phyloP scores from a whole-genome alignment of 805 yeast genomes.

The Jamesozyma rosinii region DNA sequence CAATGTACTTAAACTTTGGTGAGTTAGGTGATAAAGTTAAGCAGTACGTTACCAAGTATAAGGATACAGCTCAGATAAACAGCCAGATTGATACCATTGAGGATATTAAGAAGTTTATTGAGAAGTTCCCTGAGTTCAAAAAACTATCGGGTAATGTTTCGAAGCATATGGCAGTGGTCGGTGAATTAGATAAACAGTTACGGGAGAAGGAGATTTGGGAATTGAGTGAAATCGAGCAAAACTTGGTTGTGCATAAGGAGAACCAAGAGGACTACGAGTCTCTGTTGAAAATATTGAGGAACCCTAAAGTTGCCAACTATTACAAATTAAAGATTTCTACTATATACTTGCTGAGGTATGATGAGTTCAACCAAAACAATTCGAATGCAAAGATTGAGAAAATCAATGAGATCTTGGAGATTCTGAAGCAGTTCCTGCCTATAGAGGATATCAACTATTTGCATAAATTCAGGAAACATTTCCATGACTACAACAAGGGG shows the following conservation, averaged over 20 bases:
- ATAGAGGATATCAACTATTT: conserved; percentile 36
- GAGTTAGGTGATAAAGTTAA: conserved; percentile 85
- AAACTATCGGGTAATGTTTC: conserved; percentile 80
- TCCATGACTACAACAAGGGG: conserved; percentile 3
- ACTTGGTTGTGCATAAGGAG: conserved; percentile 57
- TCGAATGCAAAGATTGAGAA: conserved; percentile 50
- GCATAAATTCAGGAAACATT: conserved; percentile 36
- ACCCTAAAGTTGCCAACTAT: conserved; percentile 38
- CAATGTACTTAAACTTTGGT: conserved; percentile 88
- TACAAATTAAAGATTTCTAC: conserved; percentile 65
- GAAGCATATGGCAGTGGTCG: conserved; percentile 83
- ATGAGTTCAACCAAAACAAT: conserved; percentile 26
- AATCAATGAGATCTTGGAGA: conserved; percentile 35
- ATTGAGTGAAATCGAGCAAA: conserved; percentile 84
- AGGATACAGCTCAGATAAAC: conserved; percentile 65
- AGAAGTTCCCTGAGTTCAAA: conserved; percentile 88
- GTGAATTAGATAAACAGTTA: conserved; percentile 74
- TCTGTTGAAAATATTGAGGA: conserved; percentile 44
- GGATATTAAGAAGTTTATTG: conserved; percentile 85
- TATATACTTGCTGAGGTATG: conserved; percentile 66
- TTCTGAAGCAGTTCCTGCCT: conserved; percentile 33
- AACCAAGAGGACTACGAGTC: conserved; percentile 49
- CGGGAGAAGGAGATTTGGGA: conserved; percentile 62
- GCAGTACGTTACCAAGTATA: conserved; percentile 74
- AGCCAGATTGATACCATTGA: conserved; percentile 62